Evolutionary conservation across 441 rosid genomes (phyloP).

Genomic region (Melastoma candidum): DNA sequence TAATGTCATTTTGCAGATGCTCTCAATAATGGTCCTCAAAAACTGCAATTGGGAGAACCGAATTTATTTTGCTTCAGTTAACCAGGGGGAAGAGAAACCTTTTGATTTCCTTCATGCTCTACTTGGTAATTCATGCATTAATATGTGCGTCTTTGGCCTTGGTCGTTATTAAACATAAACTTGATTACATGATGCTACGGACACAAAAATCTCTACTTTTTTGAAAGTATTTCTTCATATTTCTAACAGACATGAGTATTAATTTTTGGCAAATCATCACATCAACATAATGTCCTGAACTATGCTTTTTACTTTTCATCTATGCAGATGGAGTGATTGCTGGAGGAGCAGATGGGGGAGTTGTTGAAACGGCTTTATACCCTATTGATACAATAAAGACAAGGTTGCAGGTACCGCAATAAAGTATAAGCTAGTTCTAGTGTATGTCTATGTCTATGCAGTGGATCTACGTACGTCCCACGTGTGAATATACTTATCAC

Average conservation of each 20-base stretch:
- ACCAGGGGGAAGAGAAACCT: slow-evolving; percentile 48
- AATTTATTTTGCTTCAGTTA: slow-evolving; percentile 62
- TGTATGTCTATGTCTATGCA: no score
- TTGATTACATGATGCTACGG: no score
- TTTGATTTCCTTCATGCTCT: slow-evolving; percentile 70
- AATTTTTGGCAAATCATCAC: no score
- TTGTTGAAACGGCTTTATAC: slow-evolving; percentile 65
- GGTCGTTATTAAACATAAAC: no score
- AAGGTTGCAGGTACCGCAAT: slow-evolving; percentile 45
- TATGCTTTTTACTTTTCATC: slow-evolving; percentile 8
- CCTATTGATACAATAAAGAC: slow-evolving; percentile 78
- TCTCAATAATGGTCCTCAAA: slow-evolving; percentile 28
- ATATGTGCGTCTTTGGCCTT: no score
- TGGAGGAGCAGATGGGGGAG: slow-evolving; percentile 77
- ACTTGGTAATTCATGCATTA: slow-evolving; percentile 37
- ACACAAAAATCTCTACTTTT: no score
- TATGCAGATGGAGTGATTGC: slow-evolving; percentile 75
- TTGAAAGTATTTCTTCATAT: no score
- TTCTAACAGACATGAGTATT: no score
- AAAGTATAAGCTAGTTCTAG: not conserved
- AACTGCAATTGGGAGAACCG: slow-evolving; percentile 28
- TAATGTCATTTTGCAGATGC: slow-evolving; percentile 40
- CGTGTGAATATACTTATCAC: no score
- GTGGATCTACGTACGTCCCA: no score
- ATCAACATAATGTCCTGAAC: not conserved